Percentiles rank a stretch among this genome's conserved stretches.
Evolutionary conservation across 306 rosid species (phyloP).

Genomic region (Lathyrus tuberosus): DNA sequence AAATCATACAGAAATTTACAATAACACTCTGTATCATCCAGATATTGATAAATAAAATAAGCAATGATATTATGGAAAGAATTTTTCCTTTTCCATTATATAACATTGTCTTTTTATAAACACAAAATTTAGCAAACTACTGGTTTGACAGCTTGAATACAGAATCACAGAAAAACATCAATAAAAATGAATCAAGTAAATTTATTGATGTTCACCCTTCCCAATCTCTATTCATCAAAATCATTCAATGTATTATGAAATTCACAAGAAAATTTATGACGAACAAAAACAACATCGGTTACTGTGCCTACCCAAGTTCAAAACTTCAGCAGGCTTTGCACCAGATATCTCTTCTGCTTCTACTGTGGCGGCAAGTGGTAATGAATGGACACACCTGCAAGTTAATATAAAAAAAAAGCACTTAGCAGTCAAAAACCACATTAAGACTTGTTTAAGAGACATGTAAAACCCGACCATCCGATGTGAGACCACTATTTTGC

Average conservation of each 20-base stretch:
- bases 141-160: slow-evolving; percentile 1
- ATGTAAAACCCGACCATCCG: background rate
- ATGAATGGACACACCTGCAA: slow-evolving; percentile 64
- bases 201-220: background rate
- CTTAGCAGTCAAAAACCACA: background rate
- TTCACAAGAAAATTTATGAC: background rate
- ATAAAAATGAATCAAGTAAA: background rate
- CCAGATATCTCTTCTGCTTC: slow-evolving; percentile 83
- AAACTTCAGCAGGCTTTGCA: slow-evolving; percentile 84
- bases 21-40: slow-evolving; percentile 2
- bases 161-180: background rate
- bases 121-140: slow-evolving; percentile 8
- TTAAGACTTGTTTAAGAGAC: background rate
- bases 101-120: background rate
- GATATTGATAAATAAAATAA: slow-evolving; percentile 1
- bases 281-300: slow-evolving; percentile 10
- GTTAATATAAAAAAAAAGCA: slow-evolving; percentile 1
- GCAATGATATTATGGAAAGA: background rate
- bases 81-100: slow-evolving; percentile 7
- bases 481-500: background rate
- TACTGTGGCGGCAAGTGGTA: slow-evolving; percentile 70
- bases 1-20: slow-evolving; percentile 25
- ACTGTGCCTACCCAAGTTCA: slow-evolving; percentile 70
- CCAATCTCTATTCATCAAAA: slow-evolving; percentile 9
- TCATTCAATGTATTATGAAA: slow-evolving; percentile 5